Evolutionary conservation across 2,329 filamentous ascomycete genomes (phyloP), one percentile per base, ranked within the genome.

Genomic region (Beauveria brongniartii): DNA sequence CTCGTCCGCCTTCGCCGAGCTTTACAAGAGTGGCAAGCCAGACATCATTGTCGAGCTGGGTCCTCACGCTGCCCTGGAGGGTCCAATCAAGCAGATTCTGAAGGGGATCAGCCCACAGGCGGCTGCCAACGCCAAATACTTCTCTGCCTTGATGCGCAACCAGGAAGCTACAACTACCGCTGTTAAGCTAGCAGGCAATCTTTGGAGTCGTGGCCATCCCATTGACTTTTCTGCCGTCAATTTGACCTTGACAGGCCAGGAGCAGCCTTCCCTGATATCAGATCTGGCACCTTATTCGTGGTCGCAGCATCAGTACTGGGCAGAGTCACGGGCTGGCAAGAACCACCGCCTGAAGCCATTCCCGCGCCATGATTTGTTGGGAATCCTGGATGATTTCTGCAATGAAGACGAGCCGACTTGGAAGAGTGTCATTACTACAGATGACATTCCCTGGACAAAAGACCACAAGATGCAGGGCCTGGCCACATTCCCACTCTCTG

Each of bases 391-490:
- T 12, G 74, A 77, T 62, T 74, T 74, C 51, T 79, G 73, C 16
- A 79, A 71, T 53, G 75, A 78, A 10, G 64, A 75, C 2, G 77
- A 80, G 65, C 78, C 78, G 0, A 76, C 71, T 0, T 82, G 80
- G 80, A 72, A 79, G 43, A 81, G 80, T 61, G 73, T 78, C 26
- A 66, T 82, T 34, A 73, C 73, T 12, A 64, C 77, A 1, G 77
- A 80, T 44, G 78, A 82, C 61, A 66, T 81, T 0, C 81, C 86
- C 1, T 87, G 85, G 74, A 73, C 84, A 6, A 75, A 80, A 50
- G 80, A 85, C 64, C 84, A 86, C 71, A 73, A 72, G 60, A 80
- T 87, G 69, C 82, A 86, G 65, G 81, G 78, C 12, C 69, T 83
- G 34, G 78, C 76, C 2, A 77, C 84, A 40, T 85, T 82, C 67